Percentiles rank a stretch among this genome's conserved stretches.
phyloP scores from a whole-genome alignment of 148 eudicot species.

The Polygonum aviculare region DNA sequence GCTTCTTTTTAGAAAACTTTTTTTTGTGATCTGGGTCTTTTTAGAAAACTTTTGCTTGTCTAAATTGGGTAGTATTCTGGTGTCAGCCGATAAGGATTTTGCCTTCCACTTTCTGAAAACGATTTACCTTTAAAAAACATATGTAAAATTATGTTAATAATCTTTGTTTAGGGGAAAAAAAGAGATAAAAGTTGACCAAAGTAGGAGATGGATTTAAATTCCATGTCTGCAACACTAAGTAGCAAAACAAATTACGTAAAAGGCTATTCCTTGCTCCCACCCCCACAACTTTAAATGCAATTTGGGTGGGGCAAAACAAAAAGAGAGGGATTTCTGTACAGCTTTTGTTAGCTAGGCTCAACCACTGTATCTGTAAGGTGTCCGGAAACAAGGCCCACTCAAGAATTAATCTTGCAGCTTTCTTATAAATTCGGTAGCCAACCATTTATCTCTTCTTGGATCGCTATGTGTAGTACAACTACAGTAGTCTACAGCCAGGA shows the following conservation, averaged over 20 bases:
- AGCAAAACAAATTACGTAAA: neutral
- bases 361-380: conserved; percentile 2
- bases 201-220: neutral
- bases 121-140: neutral
- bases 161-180: too few species aligned
- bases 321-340: neutral
- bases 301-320: neutral
- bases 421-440: neutral
- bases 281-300: conserved; percentile 8
- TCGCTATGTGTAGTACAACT: neutral
- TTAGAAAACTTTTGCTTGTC: neutral
- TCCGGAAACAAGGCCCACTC: neutral
- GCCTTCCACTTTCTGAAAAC: neutral
- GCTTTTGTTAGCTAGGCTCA: neutral
- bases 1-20: neutral
- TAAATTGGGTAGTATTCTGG: neutral
- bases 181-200: neutral
- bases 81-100: neutral
- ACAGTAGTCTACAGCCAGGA: too few species aligned
- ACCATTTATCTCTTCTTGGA: neutral
- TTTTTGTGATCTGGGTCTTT: neutral
- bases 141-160: too few species aligned
- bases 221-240: neutral
- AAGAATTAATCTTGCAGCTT: neutral
- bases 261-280: neutral